Percentiles rank a stretch among this genome's conserved stretches.
These are phyloP conservation scores for Boechera divaricarpa DNA, from an alignment of 345 rosid species.

Conservation along the genomic window DNA sequence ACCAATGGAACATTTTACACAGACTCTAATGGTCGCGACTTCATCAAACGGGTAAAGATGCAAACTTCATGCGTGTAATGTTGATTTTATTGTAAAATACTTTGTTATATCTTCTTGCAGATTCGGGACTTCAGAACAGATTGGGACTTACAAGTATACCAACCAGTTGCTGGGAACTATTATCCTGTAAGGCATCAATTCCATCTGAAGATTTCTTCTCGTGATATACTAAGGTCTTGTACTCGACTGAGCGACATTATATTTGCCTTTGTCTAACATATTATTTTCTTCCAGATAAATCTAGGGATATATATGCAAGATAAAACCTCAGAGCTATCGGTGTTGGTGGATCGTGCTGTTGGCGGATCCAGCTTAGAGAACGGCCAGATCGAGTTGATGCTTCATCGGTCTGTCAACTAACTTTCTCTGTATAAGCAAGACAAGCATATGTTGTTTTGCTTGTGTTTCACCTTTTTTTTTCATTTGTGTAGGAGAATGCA, in stretches of 20 bases:
- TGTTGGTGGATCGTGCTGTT: slow-evolving; percentile 87
- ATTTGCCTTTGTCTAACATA: slow-evolving; percentile 20
- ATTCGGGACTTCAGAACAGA: slow-evolving; percentile 83
- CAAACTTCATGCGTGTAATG: slow-evolving; percentile 22
- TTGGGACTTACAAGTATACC: slow-evolving; percentile 84
- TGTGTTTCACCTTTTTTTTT: slow-evolving; percentile 17
- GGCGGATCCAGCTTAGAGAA: slow-evolving; percentile 87
- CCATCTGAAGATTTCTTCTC: slow-evolving; percentile 24
- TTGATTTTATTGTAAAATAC: background rate
- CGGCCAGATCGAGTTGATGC: slow-evolving; percentile 94
- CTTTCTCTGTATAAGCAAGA: slow-evolving; percentile 13
- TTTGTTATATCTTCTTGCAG: slow-evolving; percentile 45
- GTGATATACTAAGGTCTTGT: slow-evolving; percentile 1
- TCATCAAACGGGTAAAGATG: slow-evolving; percentile 76
- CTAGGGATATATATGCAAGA: slow-evolving; percentile 88
- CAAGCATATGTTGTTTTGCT: background rate
- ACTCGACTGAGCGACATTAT: slow-evolving; percentile 5
- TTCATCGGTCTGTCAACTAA: slow-evolving; percentile 67
- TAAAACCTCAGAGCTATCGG: slow-evolving; percentile 68
- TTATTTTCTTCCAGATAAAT: slow-evolving; percentile 60
- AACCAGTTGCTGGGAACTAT: slow-evolving; percentile 92
- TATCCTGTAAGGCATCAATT: slow-evolving; percentile 71
- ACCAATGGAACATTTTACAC: slow-evolving; percentile 86
- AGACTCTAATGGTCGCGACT: slow-evolving; percentile 96
- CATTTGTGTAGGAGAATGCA: slow-evolving; percentile 65